Evolutionary conservation across 306 rosid genomes (phyloP), one percentile per base, ranked within the genome.

Genomic region (Spatholobus suberectus): DNA sequence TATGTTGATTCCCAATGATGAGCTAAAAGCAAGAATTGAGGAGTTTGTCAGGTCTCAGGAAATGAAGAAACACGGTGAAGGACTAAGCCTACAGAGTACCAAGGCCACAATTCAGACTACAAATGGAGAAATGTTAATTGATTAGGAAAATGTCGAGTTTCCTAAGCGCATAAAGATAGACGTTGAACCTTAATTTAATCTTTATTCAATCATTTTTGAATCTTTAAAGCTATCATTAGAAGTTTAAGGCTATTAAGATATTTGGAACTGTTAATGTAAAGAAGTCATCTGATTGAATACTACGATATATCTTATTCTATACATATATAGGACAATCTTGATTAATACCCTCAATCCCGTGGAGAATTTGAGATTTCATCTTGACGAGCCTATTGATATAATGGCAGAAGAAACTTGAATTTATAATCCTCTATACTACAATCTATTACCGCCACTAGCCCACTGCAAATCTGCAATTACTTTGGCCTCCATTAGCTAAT

Each of bases 21-120:
- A 94, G 40, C 86, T 96, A 24, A 94, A 85, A 85, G 92, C 89
- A 72, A 90, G 88, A 80, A 96, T 96, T 61, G 89, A 88, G 67
- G 99, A 92, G 83, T 96, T 96, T 78, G 81, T 96, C 40, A 89
- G 81, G 89, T 89, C 89, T 38, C 98, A 91, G 82, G 77, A 90
- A 87, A 63, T 81, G 86, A 96, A 94, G 91, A 89, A 81, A 89
- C 89, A 68, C 7, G 69, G 77, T 4, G 91, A 92, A 79, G 85
- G 87, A 29, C 83, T 87, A 47, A 83, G 81, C 81, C 21, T 83
- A 46, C 94, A 91, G 86, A 87, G 89, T 70, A 18, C 49, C 78
- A 94, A 94, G 88, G 92, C 58, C 83, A 85, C 97, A 9, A 96
- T 96, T 77, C 97, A 94, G 72, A 85, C 95, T 43, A 91, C 97